Base-by-base conservation (phyloP, 176 grass and related monocot genomes). In the Otatea glauca region DNA sequence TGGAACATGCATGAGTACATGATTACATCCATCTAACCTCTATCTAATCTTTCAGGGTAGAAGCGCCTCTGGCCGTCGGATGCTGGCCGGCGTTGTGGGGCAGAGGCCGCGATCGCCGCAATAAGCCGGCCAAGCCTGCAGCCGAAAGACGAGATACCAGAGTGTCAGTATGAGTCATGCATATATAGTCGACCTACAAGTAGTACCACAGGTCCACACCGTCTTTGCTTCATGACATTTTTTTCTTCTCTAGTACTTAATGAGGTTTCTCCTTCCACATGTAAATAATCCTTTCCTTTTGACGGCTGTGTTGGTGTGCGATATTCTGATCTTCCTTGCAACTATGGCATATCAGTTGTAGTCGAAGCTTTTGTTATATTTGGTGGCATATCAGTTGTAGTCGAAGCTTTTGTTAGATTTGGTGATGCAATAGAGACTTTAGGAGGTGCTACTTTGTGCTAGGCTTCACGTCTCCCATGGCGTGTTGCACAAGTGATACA, bases 61-160 rank as follows among this genome's bases (percentile, higher is more conserved):
- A 49, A 3, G 49, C 60, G 32, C 62, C 79, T 5, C 41, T 25
- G 49, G 67, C 11, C 41, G 77, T 87, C 50, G 88, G 88, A 3
- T 90, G 88, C 84, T 90, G 79, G 79, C 29, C 79, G 80, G 60
- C 50, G 84, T 23, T 90, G n/a, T 90, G 88, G 88, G 80, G 84
- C n/a, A 68, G 73, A 51, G 42, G 70, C 39, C 84, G 78, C 21
- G 74, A 65, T 16, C 47, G 53, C 8, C 39, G 61, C 0, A 11
- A 13, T 17, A 20, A 65, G 23, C 23, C 78, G 50, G 39, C 62
- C 5, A 82, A 82, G 42, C 27, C 27, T 61, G 48, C 70, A 47
- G 61, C 78, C 55, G 49, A 34, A 9, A 2, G 24, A 27, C 51
- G 14, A 16, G 38, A 29, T 3, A 32, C 5, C 37, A 62, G 68